Evolutionary conservation across 345 rosid genomes (phyloP).

Genomic region (Salix koriyanagi): DNA sequence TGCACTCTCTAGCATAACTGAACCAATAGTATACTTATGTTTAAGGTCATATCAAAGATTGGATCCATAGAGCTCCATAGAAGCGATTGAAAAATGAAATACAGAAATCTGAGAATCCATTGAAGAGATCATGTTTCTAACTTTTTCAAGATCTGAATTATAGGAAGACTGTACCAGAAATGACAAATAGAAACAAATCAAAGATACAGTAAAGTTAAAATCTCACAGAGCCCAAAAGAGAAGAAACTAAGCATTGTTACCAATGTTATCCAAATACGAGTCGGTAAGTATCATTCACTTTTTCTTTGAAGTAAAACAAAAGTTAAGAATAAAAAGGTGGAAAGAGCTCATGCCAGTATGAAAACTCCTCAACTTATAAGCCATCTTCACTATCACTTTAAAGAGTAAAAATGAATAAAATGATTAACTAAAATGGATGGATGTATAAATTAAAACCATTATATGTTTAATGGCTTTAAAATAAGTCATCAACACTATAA

Average conservation of each 20-base stretch:
- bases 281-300: background rate
- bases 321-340: slow-evolving; percentile 18
- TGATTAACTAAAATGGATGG: background rate
- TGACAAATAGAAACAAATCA: slow-evolving; percentile 20
- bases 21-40: background rate
- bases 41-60: background rate
- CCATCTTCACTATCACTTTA: slow-evolving; percentile 12
- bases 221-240: slow-evolving; percentile 4
- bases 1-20: background rate
- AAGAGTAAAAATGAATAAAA: background rate
- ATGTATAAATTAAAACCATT: background rate
- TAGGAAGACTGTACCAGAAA: slow-evolving; percentile 14
- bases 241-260: background rate
- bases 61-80: background rate
- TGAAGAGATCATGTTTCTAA: background rate
- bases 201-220: slow-evolving; percentile 7
- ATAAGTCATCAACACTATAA: background rate
- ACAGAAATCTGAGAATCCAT: background rate
- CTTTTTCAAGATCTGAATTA: slow-evolving; percentile 10
- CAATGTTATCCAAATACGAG: slow-evolving; percentile 15
- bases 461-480: background rate
- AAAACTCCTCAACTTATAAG: background rate
- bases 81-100: background rate
- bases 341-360: slow-evolving; percentile 2
- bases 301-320: slow-evolving; percentile 13